phyloP scores from a whole-genome alignment of 768 basidiomycete genomes.

The Russula foetens region DNA sequence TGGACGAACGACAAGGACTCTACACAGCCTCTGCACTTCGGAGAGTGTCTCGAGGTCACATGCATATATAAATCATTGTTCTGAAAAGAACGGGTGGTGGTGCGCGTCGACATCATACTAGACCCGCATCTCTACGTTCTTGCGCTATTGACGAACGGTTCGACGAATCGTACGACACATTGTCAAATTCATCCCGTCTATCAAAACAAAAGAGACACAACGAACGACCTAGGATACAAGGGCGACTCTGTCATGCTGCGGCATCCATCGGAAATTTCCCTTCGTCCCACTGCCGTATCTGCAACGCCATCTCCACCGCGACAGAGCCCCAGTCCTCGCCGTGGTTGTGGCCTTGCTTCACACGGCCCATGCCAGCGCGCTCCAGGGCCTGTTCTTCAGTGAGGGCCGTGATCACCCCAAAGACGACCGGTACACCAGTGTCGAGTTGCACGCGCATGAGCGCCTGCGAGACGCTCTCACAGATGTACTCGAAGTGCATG shows the following conservation, averaged over 20 bases:
- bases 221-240: neutral
- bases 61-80: neutral
- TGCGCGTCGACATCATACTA: neutral
- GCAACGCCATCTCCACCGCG: slow-evolving; percentile 86
- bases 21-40: neutral
- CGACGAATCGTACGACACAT: neutral
- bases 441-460: slow-evolving; percentile 94
- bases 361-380: slow-evolving; percentile 77
- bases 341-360: slow-evolving; percentile 84
- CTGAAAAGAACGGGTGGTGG: neutral
- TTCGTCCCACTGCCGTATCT: slow-evolving; percentile 55
- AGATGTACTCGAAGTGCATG: slow-evolving; percentile 99
- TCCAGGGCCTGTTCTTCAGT: slow-evolving; percentile 92
- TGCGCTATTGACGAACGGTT: neutral
- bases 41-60: neutral
- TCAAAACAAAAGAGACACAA: neutral
- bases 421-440: slow-evolving; percentile 89
- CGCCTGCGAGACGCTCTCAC: slow-evolving; percentile 85
- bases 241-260: neutral
- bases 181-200: neutral
- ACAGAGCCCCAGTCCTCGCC: slow-evolving; percentile 98
- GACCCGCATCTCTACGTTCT: neutral
- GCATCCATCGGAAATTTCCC: slow-evolving; percentile 46
- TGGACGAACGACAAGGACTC: neutral
- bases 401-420: slow-evolving; percentile 90